A percentile compares a stretch with the other conserved stretches of the same genome.
Evolutionary conservation across 495 filamentous ascomycete species (phyloP).

Genomic region (Penicillium paradoxum): DNA sequence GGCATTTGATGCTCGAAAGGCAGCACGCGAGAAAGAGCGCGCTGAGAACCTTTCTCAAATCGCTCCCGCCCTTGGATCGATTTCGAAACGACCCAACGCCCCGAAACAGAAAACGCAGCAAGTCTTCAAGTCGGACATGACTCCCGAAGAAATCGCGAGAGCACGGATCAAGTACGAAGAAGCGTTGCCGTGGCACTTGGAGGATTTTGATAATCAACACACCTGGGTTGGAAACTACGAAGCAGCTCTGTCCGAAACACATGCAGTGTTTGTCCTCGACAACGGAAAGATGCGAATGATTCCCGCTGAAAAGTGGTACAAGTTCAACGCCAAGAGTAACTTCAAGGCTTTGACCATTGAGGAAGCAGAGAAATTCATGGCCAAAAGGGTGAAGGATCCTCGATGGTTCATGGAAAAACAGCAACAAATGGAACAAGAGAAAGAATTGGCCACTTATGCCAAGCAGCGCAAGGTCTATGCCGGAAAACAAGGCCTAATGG

Average conservation of each 20-base stretch:
- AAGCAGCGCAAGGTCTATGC: constrained; percentile 42
- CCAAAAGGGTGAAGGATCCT: constrained; percentile 63
- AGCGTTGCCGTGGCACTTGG: constrained; percentile 89
- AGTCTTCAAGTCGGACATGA: constrained; percentile 73
- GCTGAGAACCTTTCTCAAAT: constrained; percentile 84
- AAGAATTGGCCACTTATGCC: constrained; percentile 47
- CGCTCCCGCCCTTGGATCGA: constrained; percentile 61
- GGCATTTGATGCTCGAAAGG: constrained; percentile 61
- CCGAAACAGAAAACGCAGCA: constrained; percentile 62
- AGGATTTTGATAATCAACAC: constrained; percentile 91
- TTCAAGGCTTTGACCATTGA: constrained; percentile 78
- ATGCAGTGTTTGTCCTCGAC: constrained; percentile 69
- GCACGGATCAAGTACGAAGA: constrained; percentile 88
- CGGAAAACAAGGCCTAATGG: constrained; percentile 33
- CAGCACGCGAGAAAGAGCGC: constrained; percentile 73
- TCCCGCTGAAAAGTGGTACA: constrained; percentile 92
- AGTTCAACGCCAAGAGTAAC: constrained; percentile 75
- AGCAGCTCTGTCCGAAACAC: constrained; percentile 70
- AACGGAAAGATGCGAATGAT: constrained; percentile 70
- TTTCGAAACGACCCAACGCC: constrained; percentile 55
- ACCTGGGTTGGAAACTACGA: constrained; percentile 91
- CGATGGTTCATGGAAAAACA: constrained; percentile 73
- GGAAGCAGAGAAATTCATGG: constrained; percentile 78
- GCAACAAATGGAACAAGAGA: constrained; percentile 43
- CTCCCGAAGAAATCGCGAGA: constrained; percentile 72